phyloP scores from a whole-genome alignment of 805 yeast genomes.

The Pichia kluyveri region DNA sequence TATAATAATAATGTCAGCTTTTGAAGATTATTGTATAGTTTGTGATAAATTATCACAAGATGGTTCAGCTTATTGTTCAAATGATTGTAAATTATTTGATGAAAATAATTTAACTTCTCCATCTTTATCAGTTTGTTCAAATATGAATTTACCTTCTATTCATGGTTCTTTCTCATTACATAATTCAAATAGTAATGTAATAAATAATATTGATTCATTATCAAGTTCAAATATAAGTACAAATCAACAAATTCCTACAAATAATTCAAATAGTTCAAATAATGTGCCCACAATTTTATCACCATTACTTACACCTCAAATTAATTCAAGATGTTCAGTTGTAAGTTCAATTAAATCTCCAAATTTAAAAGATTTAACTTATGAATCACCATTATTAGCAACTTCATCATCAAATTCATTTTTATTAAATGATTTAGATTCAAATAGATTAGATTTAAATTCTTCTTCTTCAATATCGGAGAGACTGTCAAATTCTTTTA shows the following conservation, averaged over 20 bases:
- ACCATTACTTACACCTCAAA: constrained; percentile 25
- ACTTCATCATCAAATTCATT: constrained; percentile 6
- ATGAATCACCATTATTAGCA: constrained; percentile 25
- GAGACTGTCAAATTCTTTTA: background rate
- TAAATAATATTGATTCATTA: background rate
- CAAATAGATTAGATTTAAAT: constrained; percentile 24
- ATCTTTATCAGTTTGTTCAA: constrained; percentile 16
- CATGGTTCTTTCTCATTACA: constrained; percentile 9
- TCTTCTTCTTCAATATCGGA: constrained; percentile 5
- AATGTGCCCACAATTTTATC: constrained; percentile 16
- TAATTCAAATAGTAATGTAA: background rate
- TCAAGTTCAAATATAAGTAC: too few relatives aligned
- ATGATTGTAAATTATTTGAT: constrained; percentile 21
- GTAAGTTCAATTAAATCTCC: constrained; percentile 17
- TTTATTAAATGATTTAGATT: constrained; percentile 19
- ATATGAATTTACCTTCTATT: constrained; percentile 5
- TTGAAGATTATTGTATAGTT: constrained; percentile 29
- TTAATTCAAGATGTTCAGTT: constrained; percentile 8
- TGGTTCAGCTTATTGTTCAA: constrained; percentile 27
- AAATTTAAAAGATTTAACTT: constrained; percentile 18
- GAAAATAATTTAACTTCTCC: constrained; percentile 18
- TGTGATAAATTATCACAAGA: constrained; percentile 27
- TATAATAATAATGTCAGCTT: constrained; percentile 28
- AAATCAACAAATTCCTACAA: too few relatives aligned
- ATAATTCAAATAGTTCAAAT: background rate